Evolutionary conservation across 345 rosid genomes (phyloP).

Genomic region (Linum tenue): DNA sequence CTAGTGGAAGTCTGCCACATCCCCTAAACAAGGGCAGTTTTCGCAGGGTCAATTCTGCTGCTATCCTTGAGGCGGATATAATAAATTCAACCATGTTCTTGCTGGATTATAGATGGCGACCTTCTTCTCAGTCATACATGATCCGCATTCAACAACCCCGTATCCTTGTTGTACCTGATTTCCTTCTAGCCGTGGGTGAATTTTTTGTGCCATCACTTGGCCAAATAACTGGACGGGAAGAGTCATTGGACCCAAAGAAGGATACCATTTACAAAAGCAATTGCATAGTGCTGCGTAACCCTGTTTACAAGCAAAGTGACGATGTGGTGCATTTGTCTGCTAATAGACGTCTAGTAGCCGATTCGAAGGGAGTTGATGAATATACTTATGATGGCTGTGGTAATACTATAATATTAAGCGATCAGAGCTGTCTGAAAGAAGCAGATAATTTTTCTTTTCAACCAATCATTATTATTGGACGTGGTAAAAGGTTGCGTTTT

Average conservation of each 20-base stretch:
- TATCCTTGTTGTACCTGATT: slow-evolving; percentile 91
- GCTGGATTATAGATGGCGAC: slow-evolving; percentile 92
- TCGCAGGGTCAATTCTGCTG: slow-evolving; percentile 40
- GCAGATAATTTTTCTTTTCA: slow-evolving; percentile 34
- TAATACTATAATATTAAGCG: slow-evolving; percentile 52
- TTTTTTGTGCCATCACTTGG: slow-evolving; percentile 93
- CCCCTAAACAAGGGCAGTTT: slow-evolving; percentile 41
- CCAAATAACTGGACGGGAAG: slow-evolving; percentile 85
- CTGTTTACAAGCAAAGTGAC: slow-evolving; percentile 65
- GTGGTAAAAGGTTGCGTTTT: slow-evolving; percentile 87
- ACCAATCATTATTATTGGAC: slow-evolving; percentile 80
- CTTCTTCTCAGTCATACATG: slow-evolving; percentile 77
- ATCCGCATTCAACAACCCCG: slow-evolving; percentile 91
- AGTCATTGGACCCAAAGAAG: slow-evolving; percentile 79
- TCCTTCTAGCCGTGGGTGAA: slow-evolving; percentile 87
- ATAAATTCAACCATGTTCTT: slow-evolving; percentile 84
- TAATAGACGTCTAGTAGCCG: slow-evolving; percentile 66
- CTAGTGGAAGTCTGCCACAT: slow-evolving; percentile 48
- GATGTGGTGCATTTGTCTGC: slow-evolving; percentile 82
- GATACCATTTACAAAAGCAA: slow-evolving; percentile 72
- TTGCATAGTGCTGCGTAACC: slow-evolving; percentile 56
- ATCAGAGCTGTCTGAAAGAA: slow-evolving; percentile 43
- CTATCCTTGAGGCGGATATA: slow-evolving; percentile 39
- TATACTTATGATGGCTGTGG: slow-evolving; percentile 92
- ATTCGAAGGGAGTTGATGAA: slow-evolving; percentile 69